phyloP scores from a whole-genome alignment of 495 filamentous ascomycete species.

The Parathielavia hyrcaniae region DNA sequence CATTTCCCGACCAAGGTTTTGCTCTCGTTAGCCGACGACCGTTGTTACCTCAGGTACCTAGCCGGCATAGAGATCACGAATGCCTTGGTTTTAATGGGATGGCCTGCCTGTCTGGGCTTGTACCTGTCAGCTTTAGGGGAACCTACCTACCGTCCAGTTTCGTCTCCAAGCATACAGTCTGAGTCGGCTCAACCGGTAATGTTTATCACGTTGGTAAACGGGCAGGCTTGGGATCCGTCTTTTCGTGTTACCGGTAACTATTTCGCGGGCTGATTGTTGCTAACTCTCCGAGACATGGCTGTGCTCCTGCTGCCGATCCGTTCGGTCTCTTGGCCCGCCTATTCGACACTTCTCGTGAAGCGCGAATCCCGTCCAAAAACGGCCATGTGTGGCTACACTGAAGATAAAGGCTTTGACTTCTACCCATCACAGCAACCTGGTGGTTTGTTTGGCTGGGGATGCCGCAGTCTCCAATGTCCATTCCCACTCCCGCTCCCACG shows the following conservation, averaged over 20 bases:
- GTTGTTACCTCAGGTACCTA: neutral
- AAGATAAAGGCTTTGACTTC: neutral
- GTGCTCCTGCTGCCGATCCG: neutral
- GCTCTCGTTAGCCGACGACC: too few species aligned
- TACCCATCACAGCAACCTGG: neutral
- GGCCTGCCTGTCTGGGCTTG: too few species aligned
- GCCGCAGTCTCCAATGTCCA: neutral
- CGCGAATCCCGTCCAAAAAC: neutral
- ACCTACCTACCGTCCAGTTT: too few species aligned
- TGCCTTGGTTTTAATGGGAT: too few species aligned
- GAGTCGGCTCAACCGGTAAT: too few species aligned
- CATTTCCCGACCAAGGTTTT: neutral
- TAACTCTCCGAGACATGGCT: neutral
- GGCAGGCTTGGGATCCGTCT: too few species aligned
- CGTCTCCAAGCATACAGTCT: too few species aligned
- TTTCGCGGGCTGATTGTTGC: neutral
- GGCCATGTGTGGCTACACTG: constrained; percentile 1
- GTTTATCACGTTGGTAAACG: too few species aligned
- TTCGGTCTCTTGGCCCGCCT: too few species aligned
- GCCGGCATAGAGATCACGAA: neutral
- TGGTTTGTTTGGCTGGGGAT: neutral
- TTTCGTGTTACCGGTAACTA: too few species aligned
- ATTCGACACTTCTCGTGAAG: too few species aligned
- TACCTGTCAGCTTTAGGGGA: too few species aligned
- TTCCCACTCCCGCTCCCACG: neutral